Base-by-base conservation (phyloP, 2,329 filamentous ascomycete species). In the Apiospora koreana region DNA sequence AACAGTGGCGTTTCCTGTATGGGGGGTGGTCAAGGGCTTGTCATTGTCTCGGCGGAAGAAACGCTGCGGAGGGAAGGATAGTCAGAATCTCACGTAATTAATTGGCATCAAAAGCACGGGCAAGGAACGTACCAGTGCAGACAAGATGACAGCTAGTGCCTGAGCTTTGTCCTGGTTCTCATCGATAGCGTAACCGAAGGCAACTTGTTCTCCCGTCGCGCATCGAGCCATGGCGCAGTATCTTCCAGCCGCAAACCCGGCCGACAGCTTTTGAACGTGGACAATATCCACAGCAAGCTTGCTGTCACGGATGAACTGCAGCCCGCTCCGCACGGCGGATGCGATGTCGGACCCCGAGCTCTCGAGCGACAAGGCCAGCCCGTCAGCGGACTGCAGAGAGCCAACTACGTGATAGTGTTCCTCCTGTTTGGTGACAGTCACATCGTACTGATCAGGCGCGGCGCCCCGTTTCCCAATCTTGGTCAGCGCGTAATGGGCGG, bases 401-500 rank as follows among this genome's bases (percentile, higher is more conserved):
- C n/a, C 54, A 9, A 2, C 35, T 18, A 64, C n/a, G n/a, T 35
- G 35, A 35, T 35, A 35, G 35, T 35, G 35, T 35, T 35, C 35
- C 35, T 35, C 35, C 35, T 35, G 35, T 35, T 35, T 35, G 35
- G 35, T 35, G 35, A 35, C 35, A 35, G 35, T 35, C 35, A 35
- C 35, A 35, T 35, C 35, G 35, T 35, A 35, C 35, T 35, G 35
- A 35, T 35, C 35, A 35, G 35, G 35, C 35, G 35, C 35, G 35
- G 35, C 35, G 35, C 35, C 35, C 35, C 35, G 35, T 16, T 62
- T 64, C 54, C 7, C 23, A 12, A 23, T n/a, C 21, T 9, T 18
- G 28, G 91, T 90, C 74, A 98, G 89, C 80, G 93, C 94, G 81
- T 98, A 98, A 0, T 93, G 93, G 65, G 91, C 84, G 81, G 97